Percentiles rank a stretch among this genome's conserved stretches.
Conservation (phyloP, 2,329 filamentous ascomycete genomes). For the Ciborinia camelliae region DNA sequence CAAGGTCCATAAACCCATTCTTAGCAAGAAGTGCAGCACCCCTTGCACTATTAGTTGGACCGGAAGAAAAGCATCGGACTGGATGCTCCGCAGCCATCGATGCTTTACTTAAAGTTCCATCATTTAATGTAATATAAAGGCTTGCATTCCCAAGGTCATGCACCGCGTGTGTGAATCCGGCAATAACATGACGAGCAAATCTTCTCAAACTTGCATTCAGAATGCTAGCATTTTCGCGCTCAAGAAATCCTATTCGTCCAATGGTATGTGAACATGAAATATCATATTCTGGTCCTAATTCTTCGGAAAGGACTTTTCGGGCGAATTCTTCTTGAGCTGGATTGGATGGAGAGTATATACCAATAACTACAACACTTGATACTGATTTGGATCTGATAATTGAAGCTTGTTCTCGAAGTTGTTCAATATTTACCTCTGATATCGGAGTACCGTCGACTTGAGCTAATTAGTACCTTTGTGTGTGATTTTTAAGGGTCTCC, state of each 20-base stretch:
- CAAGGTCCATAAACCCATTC: constrained; percentile 19
- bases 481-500: not conserved
- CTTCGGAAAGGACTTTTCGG: constrained; percentile 43
- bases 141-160: constrained; percentile 46
- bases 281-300: constrained; percentile 43
- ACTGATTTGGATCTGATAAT: constrained; percentile 38
- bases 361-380: constrained; percentile 51
- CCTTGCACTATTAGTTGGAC: constrained; percentile 61
- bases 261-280: constrained; percentile 51
- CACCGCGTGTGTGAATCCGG: constrained; percentile 53
- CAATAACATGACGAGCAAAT: constrained; percentile 56
- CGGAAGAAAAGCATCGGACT: constrained; percentile 60
- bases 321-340: constrained; percentile 51
- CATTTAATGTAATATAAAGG: constrained; percentile 59
- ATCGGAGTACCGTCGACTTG: constrained; percentile 34
- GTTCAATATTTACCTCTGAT: constrained; percentile 25
- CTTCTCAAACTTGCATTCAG: constrained; percentile 59
- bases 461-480: constrained; percentile 11
- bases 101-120: constrained; percentile 57
- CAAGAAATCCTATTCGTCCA: constrained; percentile 48
- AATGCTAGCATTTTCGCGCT: constrained; percentile 63
- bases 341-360: constrained; percentile 58
- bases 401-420: constrained; percentile 34
- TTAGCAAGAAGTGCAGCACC: constrained; percentile 56
- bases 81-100: constrained; percentile 53